Evolutionary conservation across 257 asterid species (phyloP), one percentile per base, ranked within the genome.

Genomic region (Scutellaria minor): DNA sequence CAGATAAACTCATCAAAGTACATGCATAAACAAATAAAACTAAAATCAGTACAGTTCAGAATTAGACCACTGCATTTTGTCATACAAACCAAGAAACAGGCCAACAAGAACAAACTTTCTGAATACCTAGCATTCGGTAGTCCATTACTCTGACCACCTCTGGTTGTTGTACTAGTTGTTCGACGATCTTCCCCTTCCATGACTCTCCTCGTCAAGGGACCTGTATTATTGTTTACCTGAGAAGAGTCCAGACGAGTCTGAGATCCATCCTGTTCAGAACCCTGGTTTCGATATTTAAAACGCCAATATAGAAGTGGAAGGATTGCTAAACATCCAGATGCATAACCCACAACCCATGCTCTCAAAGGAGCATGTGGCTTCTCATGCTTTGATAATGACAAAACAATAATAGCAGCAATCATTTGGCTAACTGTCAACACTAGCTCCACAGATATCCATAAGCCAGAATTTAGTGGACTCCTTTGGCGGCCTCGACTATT

Each of bases 271-370:
- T 75, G 88, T 46, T 91, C 91, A 59, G 92, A 80, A 80, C 78
- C 86, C 76, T 81, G 94, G 83, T 84, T 87, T 70, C 98, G 83
- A 72, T 92, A 76, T 62, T 54, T 82, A 79, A 84, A 95, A 27
- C 98, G 92, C 98, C 98, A 95, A 77, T 86, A 95, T 39, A 95
- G 79, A 80, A 95, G 93, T 68, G 98, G 98, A 65, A 95, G 90
- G 46, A 83, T 83, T 5, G 88, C 92, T 53, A 83, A 74, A 81
- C 98, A 92, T 46, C 99, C 99, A 78, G 87, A 85, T 42, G 96
- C 96, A 87, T 95, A 95, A 70, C 98, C 98, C 45, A 86, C 81
- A 64, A 95, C 77, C 98, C 98, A 95, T 12, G 83, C 85, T 71
- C 73, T 82, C 80, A 94, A 80, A 18, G 99, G 99, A 68, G 94